These are phyloP conservation scores for Triangularia setosa DNA, from an alignment of 2,329 filamentous ascomycete species.

Conservation along the genomic window DNA sequence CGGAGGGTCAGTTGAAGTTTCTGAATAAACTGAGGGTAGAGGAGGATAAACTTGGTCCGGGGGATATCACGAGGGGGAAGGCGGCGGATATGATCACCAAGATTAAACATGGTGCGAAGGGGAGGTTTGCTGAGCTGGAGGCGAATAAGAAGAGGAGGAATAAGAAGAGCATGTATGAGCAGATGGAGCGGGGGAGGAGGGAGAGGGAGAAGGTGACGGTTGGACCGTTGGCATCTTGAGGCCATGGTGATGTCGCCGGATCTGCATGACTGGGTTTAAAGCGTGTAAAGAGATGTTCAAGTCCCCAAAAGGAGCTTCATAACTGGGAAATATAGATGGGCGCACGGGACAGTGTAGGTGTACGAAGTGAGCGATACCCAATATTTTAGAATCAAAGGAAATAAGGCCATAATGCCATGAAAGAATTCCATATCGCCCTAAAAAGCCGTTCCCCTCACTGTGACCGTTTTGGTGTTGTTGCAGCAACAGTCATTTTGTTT, in stretches of 20 bases:
- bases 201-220: slow-evolving; percentile 52
- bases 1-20: slow-evolving; percentile 61
- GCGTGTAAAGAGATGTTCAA: no score
- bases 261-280: no score
- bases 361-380: neutral
- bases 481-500: neutral
- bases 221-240: slow-evolving; percentile 44
- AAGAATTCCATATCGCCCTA: neutral
- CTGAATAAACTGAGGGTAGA: slow-evolving; percentile 62
- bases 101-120: slow-evolving; percentile 75
- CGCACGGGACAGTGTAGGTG: neutral
- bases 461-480: neutral
- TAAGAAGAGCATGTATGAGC: slow-evolving; percentile 34
- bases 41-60: slow-evolving; percentile 49
- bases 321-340: no score
- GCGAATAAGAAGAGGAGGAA: slow-evolving; percentile 48
- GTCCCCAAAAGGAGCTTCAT: no score
- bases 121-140: slow-evolving; percentile 52
- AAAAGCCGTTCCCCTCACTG: neutral
- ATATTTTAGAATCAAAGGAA: neutral
- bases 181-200: slow-evolving; percentile 38
- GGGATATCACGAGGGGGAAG: slow-evolving; percentile 70
- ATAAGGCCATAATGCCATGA: neutral
- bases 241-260: neutral
- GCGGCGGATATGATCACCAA: slow-evolving; percentile 92